Evolutionary conservation across 2,329 filamentous ascomycete species (phyloP).

Genomic region (Fusarium tuaranense): DNA sequence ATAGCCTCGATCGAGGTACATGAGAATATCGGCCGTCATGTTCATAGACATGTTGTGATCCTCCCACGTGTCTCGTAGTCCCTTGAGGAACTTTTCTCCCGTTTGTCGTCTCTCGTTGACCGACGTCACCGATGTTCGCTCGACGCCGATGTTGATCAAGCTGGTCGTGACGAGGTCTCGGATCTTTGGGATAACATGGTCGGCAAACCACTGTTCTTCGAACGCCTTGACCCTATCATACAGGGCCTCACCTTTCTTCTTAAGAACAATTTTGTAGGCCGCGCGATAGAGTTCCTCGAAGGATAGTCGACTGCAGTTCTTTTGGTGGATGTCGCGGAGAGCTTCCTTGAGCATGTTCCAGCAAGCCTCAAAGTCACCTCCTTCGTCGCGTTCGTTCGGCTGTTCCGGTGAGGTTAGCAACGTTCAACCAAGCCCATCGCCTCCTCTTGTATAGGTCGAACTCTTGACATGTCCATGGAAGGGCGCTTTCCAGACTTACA

Average conservation of each 20-base stretch:
- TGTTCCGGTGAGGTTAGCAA: constrained; percentile 42
- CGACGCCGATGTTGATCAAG: constrained; percentile 70
- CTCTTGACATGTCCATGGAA: not conserved
- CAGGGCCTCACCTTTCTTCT: constrained; percentile 84
- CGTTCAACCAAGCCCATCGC: not conserved
- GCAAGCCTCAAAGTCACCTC: constrained; percentile 84
- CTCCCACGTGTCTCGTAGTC: constrained; percentile 83
- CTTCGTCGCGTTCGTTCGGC: constrained; percentile 60
- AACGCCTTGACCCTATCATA: constrained; percentile 86
- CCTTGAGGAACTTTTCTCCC: constrained; percentile 85
- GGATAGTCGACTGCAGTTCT: constrained; percentile 88
- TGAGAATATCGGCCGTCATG: constrained; percentile 95
- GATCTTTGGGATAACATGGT: constrained; percentile 78
- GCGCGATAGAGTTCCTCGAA: constrained; percentile 97
- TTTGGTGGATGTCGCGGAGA: constrained; percentile 88
- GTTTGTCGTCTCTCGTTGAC: constrained; percentile 81
- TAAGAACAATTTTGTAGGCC: constrained; percentile 92
- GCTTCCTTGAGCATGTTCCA: constrained; percentile 84
- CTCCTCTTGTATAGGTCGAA: not conserved
- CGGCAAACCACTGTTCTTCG: constrained; percentile 83
- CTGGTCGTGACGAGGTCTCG: constrained; percentile 77
- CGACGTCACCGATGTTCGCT: constrained; percentile 69
- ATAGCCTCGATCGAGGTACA: constrained; percentile 95
- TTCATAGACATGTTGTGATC: constrained; percentile 94
- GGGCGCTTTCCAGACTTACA: constrained; percentile 48